A percentile compares a stretch with the other conserved stretches of the same genome.
Evolutionary conservation across 192 early-diverging fungal species (phyloP).

Genomic region (Mortierella alpina): DNA sequence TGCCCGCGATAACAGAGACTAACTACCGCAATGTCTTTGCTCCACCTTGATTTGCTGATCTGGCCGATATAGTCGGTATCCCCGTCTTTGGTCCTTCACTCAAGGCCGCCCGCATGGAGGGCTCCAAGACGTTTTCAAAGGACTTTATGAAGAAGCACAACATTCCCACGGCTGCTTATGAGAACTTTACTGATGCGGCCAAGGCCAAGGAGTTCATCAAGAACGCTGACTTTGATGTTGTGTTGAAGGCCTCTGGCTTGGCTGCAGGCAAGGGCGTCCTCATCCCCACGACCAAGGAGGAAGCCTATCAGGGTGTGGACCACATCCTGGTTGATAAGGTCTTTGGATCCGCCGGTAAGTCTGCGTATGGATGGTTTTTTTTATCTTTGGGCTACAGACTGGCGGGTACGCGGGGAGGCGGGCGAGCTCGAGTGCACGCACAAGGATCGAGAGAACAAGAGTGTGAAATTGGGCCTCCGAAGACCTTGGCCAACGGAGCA

Average conservation of each 20-base stretch:
- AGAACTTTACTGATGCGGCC: conserved; percentile 52
- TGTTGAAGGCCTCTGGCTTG: conserved; percentile 88
- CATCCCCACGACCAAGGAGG: conserved; percentile 85
- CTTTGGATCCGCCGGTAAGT: conserved; percentile 88
- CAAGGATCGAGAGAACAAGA: conserved; percentile 4
- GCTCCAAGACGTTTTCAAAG: conserved; percentile 98
- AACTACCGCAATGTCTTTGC: not conserved
- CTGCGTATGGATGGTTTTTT: not conserved
- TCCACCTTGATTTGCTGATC: not conserved
- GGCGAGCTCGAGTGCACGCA: not conserved
- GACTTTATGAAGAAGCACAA: conserved; percentile 97
- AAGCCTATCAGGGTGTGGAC: conserved; percentile 86
- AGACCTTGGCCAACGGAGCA: not conserved
- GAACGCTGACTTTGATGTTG: conserved; percentile 36
- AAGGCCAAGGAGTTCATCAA: conserved; percentile 23
- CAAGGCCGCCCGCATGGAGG: conserved; percentile 92
- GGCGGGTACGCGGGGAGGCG: not conserved
- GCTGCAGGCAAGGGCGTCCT: conserved; percentile 99
- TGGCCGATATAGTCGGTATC: conserved; percentile 73
- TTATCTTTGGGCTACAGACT: not conserved
- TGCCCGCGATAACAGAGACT: not conserved
- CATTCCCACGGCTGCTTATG: conserved; percentile 96
- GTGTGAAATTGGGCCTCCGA: conserved; percentile 6
- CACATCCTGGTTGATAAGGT: conserved; percentile 90
- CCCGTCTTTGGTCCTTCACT: conserved; percentile 92